Conservation (phyloP, 768 basidiomycete genomes). For the Naganishia vishniacii region DNA sequence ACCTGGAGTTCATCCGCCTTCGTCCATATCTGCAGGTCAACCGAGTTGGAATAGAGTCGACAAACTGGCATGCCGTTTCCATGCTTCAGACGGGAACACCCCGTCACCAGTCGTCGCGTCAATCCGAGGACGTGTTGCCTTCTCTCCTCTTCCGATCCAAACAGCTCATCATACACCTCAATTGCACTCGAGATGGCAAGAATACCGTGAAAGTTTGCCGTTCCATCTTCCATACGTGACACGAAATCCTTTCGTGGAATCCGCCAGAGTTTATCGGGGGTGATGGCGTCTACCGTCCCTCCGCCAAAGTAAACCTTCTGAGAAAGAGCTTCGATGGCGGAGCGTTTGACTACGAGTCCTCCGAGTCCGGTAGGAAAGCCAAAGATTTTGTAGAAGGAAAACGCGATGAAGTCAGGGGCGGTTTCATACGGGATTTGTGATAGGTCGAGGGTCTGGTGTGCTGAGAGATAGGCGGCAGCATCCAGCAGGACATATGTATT, state of each 20-base stretch:
- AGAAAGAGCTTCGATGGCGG: neutral
- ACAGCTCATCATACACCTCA: conserved; percentile 16
- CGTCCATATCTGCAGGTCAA: neutral
- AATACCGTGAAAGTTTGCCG: conserved; percentile 35
- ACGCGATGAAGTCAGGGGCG: conserved; percentile 35
- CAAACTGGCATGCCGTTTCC: conserved; percentile 1
- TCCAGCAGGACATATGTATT: conserved; percentile 32
- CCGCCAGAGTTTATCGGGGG: conserved; percentile 14
- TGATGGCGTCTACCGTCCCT: conserved; percentile 34
- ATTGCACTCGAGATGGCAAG: conserved; percentile 20
- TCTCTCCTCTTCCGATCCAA: conserved; percentile 6
- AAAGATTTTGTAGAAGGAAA: conserved; percentile 39
- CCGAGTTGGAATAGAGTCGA: conserved; percentile 11
- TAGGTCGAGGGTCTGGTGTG: conserved; percentile 30
- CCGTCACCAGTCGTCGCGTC: conserved; percentile 14
- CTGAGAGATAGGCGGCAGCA: conserved; percentile 34
- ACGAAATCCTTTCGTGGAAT: conserved; percentile 5
- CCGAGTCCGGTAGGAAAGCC: conserved; percentile 41
- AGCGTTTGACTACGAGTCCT: conserved; percentile 32
- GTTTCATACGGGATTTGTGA: conserved; percentile 13
- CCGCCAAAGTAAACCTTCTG: conserved; percentile 35
- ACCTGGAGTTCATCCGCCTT: neutral
- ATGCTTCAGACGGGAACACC: conserved; percentile 9
- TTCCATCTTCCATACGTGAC: conserved; percentile 33
- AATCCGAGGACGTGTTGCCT: conserved; percentile 7